Base-by-base conservation (phyloP, 805 yeast species). In the Candida tallmaniae region DNA sequence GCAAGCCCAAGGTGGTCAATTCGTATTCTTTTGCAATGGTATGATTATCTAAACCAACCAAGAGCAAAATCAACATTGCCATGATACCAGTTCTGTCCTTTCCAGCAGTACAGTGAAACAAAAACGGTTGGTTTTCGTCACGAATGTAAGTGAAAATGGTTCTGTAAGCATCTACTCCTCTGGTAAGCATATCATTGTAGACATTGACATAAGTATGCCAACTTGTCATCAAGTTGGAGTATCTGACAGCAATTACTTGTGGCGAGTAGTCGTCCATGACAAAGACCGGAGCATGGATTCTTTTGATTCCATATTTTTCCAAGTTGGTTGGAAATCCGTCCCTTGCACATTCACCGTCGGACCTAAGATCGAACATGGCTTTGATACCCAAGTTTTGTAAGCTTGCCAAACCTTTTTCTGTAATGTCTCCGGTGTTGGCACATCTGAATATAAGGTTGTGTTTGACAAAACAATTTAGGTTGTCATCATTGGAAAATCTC, bases 91-190 rank as follows among this genome's bases (percentile, higher is more conserved):
- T 85, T 28, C 95, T 70, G 52, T 86, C 95, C 54, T 85, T 86
- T 2, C 95, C 95, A 1, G 90, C 90, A 4, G 89, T 76, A 58
- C 95, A 86, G 51, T 84, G 90, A 54, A 79, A 75, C 7, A 81
- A 56, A 38, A 86, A 59, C 6, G 68, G 64, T 2, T 29, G 27
- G 13, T 47, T 40, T 2, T 74, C 71, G 38, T 81, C 85, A 29
- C 78, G 62, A 30, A 86, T 60, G 47, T 65, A 74, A 30, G 60
- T 54, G 46, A 84, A 74, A 21, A 85, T 68, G 6, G 52, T 51
- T 29, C 60, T 65, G 50, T 73, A 80, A 4, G 75, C 62, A 4
- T 48, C 52, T 1, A 56, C 52, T 0, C 86, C 88, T 15, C 58
- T 46, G 4, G 53, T 60, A 33, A 85, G 52, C 46, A 83, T 73